Conservation (phyloP, 2,329 filamentous ascomycete genomes). For the Aspergillus latus region DNA sequence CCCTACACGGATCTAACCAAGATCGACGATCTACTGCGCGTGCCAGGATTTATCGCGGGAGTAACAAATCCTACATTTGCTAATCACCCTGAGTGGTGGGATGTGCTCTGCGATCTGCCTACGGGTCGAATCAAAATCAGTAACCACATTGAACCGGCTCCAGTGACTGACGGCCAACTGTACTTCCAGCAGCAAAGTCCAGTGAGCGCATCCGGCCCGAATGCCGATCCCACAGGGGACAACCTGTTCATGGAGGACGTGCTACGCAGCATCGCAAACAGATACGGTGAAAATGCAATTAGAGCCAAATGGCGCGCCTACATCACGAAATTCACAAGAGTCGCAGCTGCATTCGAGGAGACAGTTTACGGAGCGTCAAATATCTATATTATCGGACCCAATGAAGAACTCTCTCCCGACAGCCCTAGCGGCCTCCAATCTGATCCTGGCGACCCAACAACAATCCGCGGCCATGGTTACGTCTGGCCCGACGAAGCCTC, state of each 20-base stretch:
- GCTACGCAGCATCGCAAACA: slow-evolving; percentile 74
- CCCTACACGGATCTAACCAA: slow-evolving; percentile 98
- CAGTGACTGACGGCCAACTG: slow-evolving; percentile 76
- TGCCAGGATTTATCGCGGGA: slow-evolving; percentile 95
- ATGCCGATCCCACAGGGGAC: slow-evolving; percentile 76
- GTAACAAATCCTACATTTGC: slow-evolving; percentile 97
- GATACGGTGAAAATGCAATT: slow-evolving; percentile 86
- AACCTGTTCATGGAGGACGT: slow-evolving; percentile 85
- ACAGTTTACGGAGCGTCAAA: slow-evolving; percentile 90
- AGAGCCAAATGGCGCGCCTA: slow-evolving; percentile 91
- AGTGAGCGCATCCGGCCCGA: slow-evolving; percentile 26
- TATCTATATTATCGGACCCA: slow-evolving; percentile 73
- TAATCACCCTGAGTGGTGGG: slow-evolving; percentile 96
- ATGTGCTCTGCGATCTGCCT: slow-evolving; percentile 88
- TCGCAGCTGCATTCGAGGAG: slow-evolving; percentile 93
- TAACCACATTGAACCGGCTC: slow-evolving; percentile 76
- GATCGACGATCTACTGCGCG: slow-evolving; percentile 91
- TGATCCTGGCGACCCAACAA: slow-evolving; percentile 46
- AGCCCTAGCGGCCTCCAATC: slow-evolving; percentile 44
- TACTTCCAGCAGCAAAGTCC: slow-evolving; percentile 77
- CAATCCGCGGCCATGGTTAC: slow-evolving; percentile 80
- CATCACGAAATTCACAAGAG: slow-evolving; percentile 89
- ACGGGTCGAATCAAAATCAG: slow-evolving; percentile 94
- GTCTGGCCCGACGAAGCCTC: slow-evolving; percentile 85
- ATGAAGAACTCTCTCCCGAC: slow-evolving; percentile 60